phyloP scores from a whole-genome alignment of 176 grass and related monocot species.

The Carex kokanica region DNA sequence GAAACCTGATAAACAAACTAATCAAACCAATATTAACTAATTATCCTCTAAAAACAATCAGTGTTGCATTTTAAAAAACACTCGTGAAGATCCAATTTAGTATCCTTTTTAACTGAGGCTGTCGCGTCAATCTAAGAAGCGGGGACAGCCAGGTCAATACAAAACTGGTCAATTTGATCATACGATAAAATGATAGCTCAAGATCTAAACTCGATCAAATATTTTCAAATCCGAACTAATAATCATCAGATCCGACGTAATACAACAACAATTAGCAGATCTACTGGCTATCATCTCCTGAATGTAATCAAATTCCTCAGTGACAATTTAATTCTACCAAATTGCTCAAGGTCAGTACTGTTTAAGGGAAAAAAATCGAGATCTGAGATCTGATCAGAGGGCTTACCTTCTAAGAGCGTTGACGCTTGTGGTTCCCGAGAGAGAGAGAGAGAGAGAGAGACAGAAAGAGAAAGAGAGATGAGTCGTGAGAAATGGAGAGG shows the following conservation, averaged over 20 bases:
- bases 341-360: neutral
- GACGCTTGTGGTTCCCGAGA: neutral
- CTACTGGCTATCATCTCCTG: neutral
- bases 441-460: neutral
- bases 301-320: constrained; percentile 9
- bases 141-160: neutral
- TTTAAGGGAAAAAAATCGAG: neutral
- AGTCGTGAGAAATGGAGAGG: constrained; percentile 19
- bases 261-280: neutral
- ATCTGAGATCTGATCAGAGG: constrained; percentile 27
- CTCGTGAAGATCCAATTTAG: neutral
- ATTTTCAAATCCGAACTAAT: neutral
- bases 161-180: neutral
- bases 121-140: neutral
- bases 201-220: neutral
- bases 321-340: neutral
- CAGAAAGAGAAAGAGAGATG: neutral
- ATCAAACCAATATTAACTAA: neutral
- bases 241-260: constrained; percentile 12
- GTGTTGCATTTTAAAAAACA: neutral
- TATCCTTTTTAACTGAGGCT: neutral
- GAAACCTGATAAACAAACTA: neutral
- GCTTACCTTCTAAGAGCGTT: constrained; percentile 24
- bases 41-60: neutral
- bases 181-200: neutral